phyloP scores from a whole-genome alignment of 768 basidiomycete species.

The Coprinopsis strossmayeri region DNA sequence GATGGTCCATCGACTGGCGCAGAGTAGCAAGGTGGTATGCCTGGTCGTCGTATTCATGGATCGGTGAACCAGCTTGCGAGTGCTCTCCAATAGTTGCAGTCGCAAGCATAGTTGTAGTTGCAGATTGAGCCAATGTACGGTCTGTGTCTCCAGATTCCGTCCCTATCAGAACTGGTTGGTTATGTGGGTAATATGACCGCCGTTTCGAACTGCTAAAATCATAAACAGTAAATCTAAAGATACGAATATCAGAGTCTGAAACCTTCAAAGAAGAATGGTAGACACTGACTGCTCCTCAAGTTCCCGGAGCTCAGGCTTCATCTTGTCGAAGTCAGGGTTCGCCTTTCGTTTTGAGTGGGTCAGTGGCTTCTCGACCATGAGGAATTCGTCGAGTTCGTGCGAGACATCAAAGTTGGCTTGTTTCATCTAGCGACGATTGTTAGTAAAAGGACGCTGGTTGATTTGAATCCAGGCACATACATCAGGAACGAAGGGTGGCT shows the following conservation, averaged over 20 bases:
- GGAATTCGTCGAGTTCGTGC: constrained; percentile 94
- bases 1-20: constrained; percentile 20
- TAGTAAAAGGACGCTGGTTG: neutral
- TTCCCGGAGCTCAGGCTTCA: constrained; percentile 87
- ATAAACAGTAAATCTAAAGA: constrained; percentile 78
- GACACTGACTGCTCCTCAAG: constrained; percentile 83
- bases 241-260: too few species aligned
- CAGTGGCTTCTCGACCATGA: constrained; percentile 97
- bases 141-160: constrained; percentile 36
- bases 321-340: constrained; percentile 76
- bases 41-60: constrained; percentile 26
- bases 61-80: constrained; percentile 39
- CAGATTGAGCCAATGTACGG: constrained; percentile 33
- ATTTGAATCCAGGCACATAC: constrained; percentile 40
- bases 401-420: constrained; percentile 98
- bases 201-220: constrained; percentile 72
- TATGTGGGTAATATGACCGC: constrained; percentile 84
- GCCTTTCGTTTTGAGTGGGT: constrained; percentile 91
- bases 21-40: too few species aligned
- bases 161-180: constrained; percentile 49
- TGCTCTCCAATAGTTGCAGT: constrained; percentile 44
- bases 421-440: constrained; percentile 57
- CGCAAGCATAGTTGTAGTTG: constrained; percentile 34
- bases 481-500: constrained; percentile 88
- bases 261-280: constrained; percentile 5